Evolutionary conservation across 1,284 basidiomycete genomes (phyloP).

Genomic region (Malassezia sp.): DNA sequence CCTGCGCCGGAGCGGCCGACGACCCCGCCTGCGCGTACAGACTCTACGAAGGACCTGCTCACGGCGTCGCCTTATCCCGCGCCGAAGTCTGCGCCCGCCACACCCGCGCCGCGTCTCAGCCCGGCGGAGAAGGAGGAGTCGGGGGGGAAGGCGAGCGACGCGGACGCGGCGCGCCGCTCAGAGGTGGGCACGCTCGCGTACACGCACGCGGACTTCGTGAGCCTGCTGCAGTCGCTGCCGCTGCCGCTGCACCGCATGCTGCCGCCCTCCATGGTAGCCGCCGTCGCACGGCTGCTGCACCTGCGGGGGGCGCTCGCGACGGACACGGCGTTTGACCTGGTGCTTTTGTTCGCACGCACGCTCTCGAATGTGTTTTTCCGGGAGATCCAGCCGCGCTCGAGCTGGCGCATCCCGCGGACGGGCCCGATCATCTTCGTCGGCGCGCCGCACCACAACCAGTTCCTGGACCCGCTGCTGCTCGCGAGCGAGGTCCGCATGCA

Average conservation of each 20-base stretch:
- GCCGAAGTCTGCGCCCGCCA: too few species aligned
- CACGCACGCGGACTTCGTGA: slow-evolving; percentile 23
- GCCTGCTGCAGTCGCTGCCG: slow-evolving; percentile 30
- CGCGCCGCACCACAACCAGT: slow-evolving; percentile 94
- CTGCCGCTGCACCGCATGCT: slow-evolving; percentile 33
- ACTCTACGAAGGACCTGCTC: too few species aligned
- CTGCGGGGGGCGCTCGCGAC: slow-evolving; percentile 35
- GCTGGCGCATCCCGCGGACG: slow-evolving; percentile 78
- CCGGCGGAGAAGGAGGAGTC: too few species aligned
- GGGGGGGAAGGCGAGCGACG: not conserved
- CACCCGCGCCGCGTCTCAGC: too few species aligned
- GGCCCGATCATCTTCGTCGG: slow-evolving; percentile 93
- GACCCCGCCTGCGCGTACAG: too few species aligned
- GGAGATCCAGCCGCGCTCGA: slow-evolving; percentile 79
- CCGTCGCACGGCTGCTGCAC: slow-evolving; percentile 28
- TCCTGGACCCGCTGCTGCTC: slow-evolving; percentile 84
- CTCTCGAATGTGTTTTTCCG: slow-evolving; percentile 94
- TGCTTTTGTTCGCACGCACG: slow-evolving; percentile 54
- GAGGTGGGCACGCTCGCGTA: slow-evolving; percentile 1
- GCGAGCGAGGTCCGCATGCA: slow-evolving; percentile 74
- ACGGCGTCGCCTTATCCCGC: too few species aligned
- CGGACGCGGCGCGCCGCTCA: not conserved
- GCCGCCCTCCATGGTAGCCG: slow-evolving; percentile 26
- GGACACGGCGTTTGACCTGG: slow-evolving; percentile 46
- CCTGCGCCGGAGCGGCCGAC: too few species aligned